Conservation (phyloP, 805 yeast genomes). For the Tanozyma kutaoensis region DNA sequence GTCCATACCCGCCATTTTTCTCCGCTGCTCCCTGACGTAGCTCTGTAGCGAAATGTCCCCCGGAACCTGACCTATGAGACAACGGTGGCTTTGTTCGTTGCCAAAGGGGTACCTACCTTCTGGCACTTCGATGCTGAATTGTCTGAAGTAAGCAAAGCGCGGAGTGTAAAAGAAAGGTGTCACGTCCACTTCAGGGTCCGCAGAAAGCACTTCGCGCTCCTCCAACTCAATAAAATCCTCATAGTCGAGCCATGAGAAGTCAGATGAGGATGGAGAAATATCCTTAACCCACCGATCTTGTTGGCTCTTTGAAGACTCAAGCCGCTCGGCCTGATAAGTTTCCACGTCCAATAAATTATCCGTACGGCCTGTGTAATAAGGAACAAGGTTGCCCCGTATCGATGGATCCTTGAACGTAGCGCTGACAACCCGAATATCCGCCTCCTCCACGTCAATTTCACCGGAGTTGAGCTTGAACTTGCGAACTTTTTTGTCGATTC, state of each 20-base stretch:
- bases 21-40: too few relatives aligned
- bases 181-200: conserved; percentile 29
- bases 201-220: conserved; percentile 23
- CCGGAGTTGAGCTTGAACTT: conserved; percentile 53
- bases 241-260: conserved; percentile 52
- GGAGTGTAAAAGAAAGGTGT: conserved; percentile 41
- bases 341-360: conserved; percentile 3
- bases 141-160: conserved; percentile 46
- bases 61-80: too few relatives aligned
- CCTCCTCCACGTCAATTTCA: conserved; percentile 52
- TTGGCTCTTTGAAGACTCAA: background rate
- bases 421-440: conserved; percentile 55
- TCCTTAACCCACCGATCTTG: background rate
- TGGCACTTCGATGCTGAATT: conserved; percentile 25
- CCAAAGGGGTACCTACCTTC: conserved; percentile 47
- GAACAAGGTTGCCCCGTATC: conserved; percentile 10
- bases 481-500: conserved; percentile 22
- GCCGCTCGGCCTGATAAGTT: background rate
- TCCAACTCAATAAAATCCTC: conserved; percentile 71
- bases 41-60: too few relatives aligned
- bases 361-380: conserved; percentile 6
- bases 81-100: conserved; percentile 47
- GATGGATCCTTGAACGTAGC: conserved; percentile 52
- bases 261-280: conserved; percentile 5
- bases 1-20: too few relatives aligned